Base-by-base conservation (phyloP, 768 basidiomycete species). In the Leccinum incarnatum region DNA sequence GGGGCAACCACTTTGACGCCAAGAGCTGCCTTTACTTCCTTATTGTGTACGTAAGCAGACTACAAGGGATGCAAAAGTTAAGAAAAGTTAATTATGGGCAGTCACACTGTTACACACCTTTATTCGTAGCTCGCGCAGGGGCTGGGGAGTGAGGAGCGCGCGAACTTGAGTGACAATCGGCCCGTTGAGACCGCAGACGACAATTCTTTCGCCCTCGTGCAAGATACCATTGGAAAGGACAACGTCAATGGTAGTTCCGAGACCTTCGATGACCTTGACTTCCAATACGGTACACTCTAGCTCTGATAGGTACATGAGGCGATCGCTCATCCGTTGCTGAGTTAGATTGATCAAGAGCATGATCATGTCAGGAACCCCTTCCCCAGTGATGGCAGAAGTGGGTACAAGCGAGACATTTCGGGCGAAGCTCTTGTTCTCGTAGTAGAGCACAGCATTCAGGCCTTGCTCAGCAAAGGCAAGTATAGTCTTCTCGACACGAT, bases 311-410 rank as follows among this genome's bases (percentile, higher is more conserved):
- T 98, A 99, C 97, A 98, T 99, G 61, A 99, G 81, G 46, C 90
- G 84, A 72, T 95, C 92, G 73, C 90, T 94, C 96, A 98, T 97
- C 59, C 97, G 86, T 76, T 97, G 90, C 73, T 98, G 96, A 15
- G 96, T 98, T 55, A 98, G 83, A 73, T 97, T 95, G 76, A 98
- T 85, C 69, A 99, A 86, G 27, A 99, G 82, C 92, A 95, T 93
- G 77, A 99, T 94, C 96, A 99, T 96, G 78, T 98, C 97, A 29
- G 97, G 97, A 11, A 99, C 83, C 72, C 97, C 97, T 76, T 99
- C 97, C 56, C 96, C 97, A 4, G 96, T 98, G 74, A 97, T 87
- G 34, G 97, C 97, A 56, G 97, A 98, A 5, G 96, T 98, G 30
- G 97, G 96, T 12, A 99, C 96, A 51, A 99, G 81, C 2, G 96